Base-by-base conservation (phyloP, 345 rosid genomes). In the Eucalyptus fibrosa region DNA sequence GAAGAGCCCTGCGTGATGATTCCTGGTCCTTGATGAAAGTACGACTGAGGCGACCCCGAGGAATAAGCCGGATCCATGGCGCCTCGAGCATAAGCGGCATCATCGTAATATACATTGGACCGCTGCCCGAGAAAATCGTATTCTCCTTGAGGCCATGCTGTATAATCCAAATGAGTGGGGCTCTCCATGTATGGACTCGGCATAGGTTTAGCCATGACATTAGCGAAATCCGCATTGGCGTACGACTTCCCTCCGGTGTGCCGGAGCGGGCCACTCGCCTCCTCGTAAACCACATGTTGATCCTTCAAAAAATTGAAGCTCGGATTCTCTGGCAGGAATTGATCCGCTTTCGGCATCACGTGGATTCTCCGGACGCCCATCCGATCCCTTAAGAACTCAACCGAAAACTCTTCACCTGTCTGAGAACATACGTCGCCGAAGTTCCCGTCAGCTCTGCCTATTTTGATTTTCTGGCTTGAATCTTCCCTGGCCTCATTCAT, bases 341-440 rank as follows among this genome's bases (percentile, higher is more conserved):
- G 89, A 87, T 90, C 92, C 9, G 34, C 89, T 55, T 89, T 92
- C 45, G 85, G 90, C 88, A 86, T 72, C 42, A 87, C 87, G 9
- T 77, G 87, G 45, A 89, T 89, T 91, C 94, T 92, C 89, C 94
- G 92, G 85, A 89, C 87, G 82, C 91, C 92, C 90, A 87, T 90
- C 56, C 92, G 93, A 56, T 96, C 96, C 62, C 95, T 91, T 65
- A 94, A 89, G 62, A 96, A 97, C 90, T 96, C 94, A 1, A 92
- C 89, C 9, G 98, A 94, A 92, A 97, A 97, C 88, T 96, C 98
- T 89, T 97, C 98, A 86, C 99, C 99, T 40, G 99, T 97, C 92
- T 95, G 98, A 77, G 49, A 24, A 91, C 94, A 95, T 55, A 94
- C 59, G 89, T 91, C 92, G 86, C 90, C 91, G 42, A 81, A 91